phyloP scores from a whole-genome alignment of 805 yeast species.

The Kuraishia hungarica region DNA sequence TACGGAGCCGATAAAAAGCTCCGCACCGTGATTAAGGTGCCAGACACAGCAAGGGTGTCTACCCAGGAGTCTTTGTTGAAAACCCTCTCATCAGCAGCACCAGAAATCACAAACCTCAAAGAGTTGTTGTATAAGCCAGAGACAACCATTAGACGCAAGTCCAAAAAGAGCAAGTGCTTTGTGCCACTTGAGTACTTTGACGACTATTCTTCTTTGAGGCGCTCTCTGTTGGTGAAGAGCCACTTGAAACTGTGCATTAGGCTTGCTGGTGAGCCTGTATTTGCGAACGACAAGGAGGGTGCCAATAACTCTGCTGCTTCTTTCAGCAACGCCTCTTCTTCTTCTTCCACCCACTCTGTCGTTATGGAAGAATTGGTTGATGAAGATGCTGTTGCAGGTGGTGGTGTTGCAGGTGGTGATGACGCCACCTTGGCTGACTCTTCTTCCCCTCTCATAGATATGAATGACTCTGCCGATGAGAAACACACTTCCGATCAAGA shows the following conservation, averaged over 20 bases:
- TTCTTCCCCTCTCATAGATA: neutral
- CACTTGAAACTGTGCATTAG: conserved; percentile 25
- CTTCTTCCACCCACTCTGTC: neutral
- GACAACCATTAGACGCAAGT: conserved; percentile 26
- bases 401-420: neutral
- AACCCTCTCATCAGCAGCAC: neutral
- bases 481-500: neutral
- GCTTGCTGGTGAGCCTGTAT: neutral
- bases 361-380: neutral
- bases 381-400: neutral
- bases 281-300: neutral
- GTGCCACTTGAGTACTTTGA: conserved; percentile 27
- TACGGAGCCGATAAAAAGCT: neutral
- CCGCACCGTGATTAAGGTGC: neutral
- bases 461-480: neutral
- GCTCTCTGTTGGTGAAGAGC: conserved; percentile 41
- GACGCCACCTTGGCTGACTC: neutral
- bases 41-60: neutral
- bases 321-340: neutral
- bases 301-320: too few relatives aligned
- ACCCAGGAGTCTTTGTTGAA: neutral
- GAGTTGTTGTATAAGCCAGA: neutral
- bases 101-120: neutral
- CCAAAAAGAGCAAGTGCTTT: conserved; percentile 34
- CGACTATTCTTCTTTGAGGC: conserved; percentile 33